Percentiles rank a stretch among this genome's conserved stretches.
phyloP scores from a whole-genome alignment of 2,329 filamentous ascomycete genomes.

The Beauveria scarabaeidicola region DNA sequence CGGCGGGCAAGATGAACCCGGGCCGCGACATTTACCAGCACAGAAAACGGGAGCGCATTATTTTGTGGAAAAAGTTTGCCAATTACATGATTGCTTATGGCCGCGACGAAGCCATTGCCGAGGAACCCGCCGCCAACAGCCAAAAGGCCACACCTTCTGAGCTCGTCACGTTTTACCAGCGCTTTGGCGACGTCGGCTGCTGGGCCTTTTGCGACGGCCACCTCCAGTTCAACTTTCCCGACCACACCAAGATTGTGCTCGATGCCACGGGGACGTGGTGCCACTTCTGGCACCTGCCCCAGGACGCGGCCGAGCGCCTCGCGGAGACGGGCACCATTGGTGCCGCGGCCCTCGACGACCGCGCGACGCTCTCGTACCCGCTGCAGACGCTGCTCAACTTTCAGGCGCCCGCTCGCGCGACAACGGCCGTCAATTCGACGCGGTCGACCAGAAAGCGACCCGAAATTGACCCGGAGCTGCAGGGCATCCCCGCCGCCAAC shows the following conservation, averaged over 20 bases:
- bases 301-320: slow-evolving; percentile 60
- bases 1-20: slow-evolving; percentile 50
- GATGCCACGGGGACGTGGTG: slow-evolving; percentile 67
- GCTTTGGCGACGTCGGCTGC: slow-evolving; percentile 71
- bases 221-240: slow-evolving; percentile 81
- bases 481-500: slow-evolving; percentile 62
- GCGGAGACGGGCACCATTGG: slow-evolving; percentile 57
- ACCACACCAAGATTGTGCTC: slow-evolving; percentile 77
- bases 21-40: slow-evolving; percentile 59
- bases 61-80: slow-evolving; percentile 65
- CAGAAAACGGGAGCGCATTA: slow-evolving; percentile 56
- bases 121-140: slow-evolving; percentile 35
- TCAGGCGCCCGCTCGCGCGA: slow-evolving; percentile 29
- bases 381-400: slow-evolving; percentile 68
- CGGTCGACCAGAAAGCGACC: slow-evolving; percentile 44
- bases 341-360: slow-evolving; percentile 60
- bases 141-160: slow-evolving; percentile 36
- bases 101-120: slow-evolving; percentile 54
- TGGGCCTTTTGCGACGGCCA: slow-evolving; percentile 77
- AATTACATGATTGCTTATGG: slow-evolving; percentile 70
- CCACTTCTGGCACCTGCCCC: slow-evolving; percentile 67
- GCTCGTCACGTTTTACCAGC: slow-evolving; percentile 72
- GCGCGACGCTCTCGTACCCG: slow-evolving; percentile 63
- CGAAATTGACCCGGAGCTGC: slow-evolving; percentile 51
- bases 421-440: slow-evolving; percentile 22